Percentiles rank a stretch among this genome's conserved stretches.
These are phyloP conservation scores for Elsinoe ampelina DNA, from an alignment of 2,329 filamentous ascomycete genomes.

Conservation along the genomic window DNA sequence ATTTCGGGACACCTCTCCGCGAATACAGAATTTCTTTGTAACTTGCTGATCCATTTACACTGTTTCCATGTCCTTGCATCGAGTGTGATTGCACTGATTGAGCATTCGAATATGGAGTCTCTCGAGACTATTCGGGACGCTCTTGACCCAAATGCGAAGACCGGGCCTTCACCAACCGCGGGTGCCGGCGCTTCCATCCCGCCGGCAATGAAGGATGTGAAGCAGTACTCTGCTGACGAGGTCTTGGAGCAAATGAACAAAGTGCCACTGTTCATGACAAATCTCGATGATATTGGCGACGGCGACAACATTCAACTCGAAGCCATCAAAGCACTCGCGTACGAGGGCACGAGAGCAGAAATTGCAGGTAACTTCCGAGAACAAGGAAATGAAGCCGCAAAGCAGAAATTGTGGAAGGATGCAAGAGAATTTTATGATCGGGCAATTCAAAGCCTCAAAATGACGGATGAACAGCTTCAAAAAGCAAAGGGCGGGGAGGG, in stretches of 20 bases:
- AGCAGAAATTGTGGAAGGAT: slow-evolving; percentile 62
- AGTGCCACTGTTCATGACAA: slow-evolving; percentile 90
- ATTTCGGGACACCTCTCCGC: no score
- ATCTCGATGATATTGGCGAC: slow-evolving; percentile 56
- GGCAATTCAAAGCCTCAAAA: slow-evolving; percentile 62
- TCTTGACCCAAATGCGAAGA: background rate
- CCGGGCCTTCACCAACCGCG: slow-evolving; percentile 1
- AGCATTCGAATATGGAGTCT: no score
- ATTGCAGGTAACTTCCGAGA: slow-evolving; percentile 78
- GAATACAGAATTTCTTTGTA: no score
- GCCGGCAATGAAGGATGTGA: slow-evolving; percentile 49
- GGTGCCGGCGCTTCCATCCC: slow-evolving; percentile 41
- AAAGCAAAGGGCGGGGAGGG: slow-evolving; percentile 19
- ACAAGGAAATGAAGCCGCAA: slow-evolving; percentile 83
- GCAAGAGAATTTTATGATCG: slow-evolving; percentile 88
- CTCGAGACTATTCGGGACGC: background rate
- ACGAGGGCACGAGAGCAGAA: slow-evolving; percentile 82
- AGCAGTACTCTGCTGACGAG: slow-evolving; percentile 49
- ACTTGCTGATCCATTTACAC: no score
- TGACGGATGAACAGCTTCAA: slow-evolving; percentile 27
- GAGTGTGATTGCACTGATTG: no score
- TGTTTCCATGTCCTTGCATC: no score
- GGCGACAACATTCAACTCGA: slow-evolving; percentile 76
- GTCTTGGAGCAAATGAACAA: slow-evolving; percentile 57
- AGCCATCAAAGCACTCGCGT: slow-evolving; percentile 79